Conservation (phyloP, 768 basidiomycete species). For the Phaffia australis region DNA sequence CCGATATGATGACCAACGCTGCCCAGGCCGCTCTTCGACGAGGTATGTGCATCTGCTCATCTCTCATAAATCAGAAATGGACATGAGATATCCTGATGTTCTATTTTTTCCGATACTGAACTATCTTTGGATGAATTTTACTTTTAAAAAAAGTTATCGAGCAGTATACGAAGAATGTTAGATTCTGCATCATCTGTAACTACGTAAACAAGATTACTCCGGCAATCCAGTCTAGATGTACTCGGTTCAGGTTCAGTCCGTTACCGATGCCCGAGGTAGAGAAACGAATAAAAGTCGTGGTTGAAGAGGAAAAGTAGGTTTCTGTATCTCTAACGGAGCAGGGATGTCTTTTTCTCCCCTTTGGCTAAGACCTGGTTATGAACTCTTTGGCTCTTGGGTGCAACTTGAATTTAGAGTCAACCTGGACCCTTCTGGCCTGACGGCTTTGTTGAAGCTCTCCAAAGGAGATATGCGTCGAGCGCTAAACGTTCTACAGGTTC, state of each 20-base stretch:
- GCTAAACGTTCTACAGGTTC: slow-evolving; percentile 75
- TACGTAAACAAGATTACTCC: slow-evolving; percentile 99
- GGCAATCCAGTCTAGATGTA: slow-evolving; percentile 96
- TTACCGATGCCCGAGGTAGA: slow-evolving; percentile 75
- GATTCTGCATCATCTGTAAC: slow-evolving; percentile 99
- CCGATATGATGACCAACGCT: slow-evolving; percentile 99
- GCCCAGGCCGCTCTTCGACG: slow-evolving; percentile 94
- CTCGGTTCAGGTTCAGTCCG: slow-evolving; percentile 92
- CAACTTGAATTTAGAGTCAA: slow-evolving; percentile 53
- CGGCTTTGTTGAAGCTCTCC: slow-evolving; percentile 83
- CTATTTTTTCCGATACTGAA: neutral
- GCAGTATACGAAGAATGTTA: slow-evolving; percentile 95
- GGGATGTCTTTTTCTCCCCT: neutral
- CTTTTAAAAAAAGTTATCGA: slow-evolving; percentile 64
- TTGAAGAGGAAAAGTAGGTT: slow-evolving; percentile 71
- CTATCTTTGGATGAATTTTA: neutral
- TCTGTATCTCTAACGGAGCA: neutral
- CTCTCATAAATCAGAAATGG: too few species aligned
- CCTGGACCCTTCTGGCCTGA: slow-evolving; percentile 70
- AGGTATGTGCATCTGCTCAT: slow-evolving; percentile 34
- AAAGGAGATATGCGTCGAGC: slow-evolving; percentile 97
- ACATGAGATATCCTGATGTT: neutral
- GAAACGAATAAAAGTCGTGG: slow-evolving; percentile 63
- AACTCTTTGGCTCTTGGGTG: neutral
- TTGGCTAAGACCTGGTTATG: neutral